Base-by-base conservation (phyloP, 331 rosid genomes). In the Malus hybrid region DNA sequence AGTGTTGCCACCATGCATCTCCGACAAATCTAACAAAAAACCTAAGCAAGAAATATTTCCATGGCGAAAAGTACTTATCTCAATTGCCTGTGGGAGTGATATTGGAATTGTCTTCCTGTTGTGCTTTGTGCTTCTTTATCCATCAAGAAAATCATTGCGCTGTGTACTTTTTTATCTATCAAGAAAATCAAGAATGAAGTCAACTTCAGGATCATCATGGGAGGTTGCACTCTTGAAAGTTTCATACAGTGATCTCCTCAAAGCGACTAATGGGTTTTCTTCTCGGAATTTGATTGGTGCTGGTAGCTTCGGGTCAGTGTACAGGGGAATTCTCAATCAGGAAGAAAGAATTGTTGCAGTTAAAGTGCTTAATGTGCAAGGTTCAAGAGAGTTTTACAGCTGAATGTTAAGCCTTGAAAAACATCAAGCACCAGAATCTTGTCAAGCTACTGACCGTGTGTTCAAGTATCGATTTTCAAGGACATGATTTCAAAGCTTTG, bases 201-300 rank as follows among this genome's bases (percentile, higher is more conserved):
- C 44, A 16, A 6, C 29, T 19, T 50, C 29, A 52, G 28, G 13
- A 30, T 4, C 32, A n/a, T 18, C 30, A 0, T 42, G 16, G 72
- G 72, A 29, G 18, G 32, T 50, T 18, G 29, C 74, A 28, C 18
- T 50, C 30, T 52, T 70, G 10, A 70, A 53, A 6, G 15, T 70
- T 10, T 70, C 74, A 30, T 70, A 70, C n/a, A 26, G 19, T 0
- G 50, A 70, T 70, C 63, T 70, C 48, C 30, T 52, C 10, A 6
- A 70, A 53, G 74, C 63, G 30, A 70, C 74, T 19, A 20, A 30
- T 52, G 74, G 74, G 3, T 70, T 70, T 36, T 48, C 73, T 46
- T 69, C 61, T 46, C 15, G 16, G 24, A 18, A 69, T 69, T 26
- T 69, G 60, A 48, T 69, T 69, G 73, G 73, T 48, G n/a, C 73